These are phyloP conservation scores for Backusella morwellensis DNA, from an alignment of 192 early-diverging fungal species.

Conservation along the genomic window DNA sequence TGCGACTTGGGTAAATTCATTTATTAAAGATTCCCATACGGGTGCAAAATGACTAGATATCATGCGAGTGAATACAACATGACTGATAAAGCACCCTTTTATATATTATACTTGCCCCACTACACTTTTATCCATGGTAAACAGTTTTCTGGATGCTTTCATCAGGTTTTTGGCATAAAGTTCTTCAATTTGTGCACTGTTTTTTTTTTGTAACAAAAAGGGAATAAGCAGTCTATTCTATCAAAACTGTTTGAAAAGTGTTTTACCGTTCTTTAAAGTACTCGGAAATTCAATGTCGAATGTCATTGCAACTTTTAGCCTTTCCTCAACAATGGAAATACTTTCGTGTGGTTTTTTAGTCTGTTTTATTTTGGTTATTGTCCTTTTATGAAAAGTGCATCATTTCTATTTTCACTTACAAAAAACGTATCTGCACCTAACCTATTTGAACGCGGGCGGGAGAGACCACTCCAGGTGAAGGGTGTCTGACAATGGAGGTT, in stretches of 20 bases:
- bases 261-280: conserved; percentile 53
- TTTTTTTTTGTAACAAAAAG: neutral
- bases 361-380: neutral
- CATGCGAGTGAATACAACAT: neutral
- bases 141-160: conserved; percentile 44
- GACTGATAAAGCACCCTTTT: too few relatives aligned
- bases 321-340: conserved; percentile 45
- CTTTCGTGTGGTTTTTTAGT: conserved; percentile 46
- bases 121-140: conserved; percentile 39
- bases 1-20: conserved; percentile 31
- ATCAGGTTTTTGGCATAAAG: conserved; percentile 46
- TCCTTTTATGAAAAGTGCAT: neutral
- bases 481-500: too few relatives aligned
- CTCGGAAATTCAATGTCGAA: conserved; percentile 46
- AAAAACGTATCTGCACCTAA: neutral
- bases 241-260: neutral
- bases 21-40: conserved; percentile 27
- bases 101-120: conserved; percentile 26
- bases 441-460: too few relatives aligned
- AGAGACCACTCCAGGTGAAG: too few relatives aligned
- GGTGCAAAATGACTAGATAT: conserved; percentile 14
- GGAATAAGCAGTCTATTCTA: neutral
- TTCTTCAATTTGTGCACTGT: conserved; percentile 46
- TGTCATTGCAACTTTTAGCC: conserved; percentile 38
- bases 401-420: neutral